A percentile compares a stretch with the other conserved stretches of the same genome.
Conservation (phyloP, 140 eudicot species). For the Anethum foeniculum region DNA sequence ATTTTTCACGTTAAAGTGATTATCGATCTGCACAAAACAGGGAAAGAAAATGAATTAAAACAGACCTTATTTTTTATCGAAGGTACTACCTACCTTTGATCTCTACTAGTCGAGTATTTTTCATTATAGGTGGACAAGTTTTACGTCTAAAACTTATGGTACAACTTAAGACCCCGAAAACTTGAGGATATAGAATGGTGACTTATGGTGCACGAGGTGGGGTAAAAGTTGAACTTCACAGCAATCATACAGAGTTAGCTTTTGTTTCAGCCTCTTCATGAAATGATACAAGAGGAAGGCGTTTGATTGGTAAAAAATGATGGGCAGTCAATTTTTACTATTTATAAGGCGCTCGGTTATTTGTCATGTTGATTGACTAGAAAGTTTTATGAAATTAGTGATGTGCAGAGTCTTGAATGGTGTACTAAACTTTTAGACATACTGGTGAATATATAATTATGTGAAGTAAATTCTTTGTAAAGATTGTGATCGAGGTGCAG, state of each 20-base stretch:
- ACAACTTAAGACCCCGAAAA: no score
- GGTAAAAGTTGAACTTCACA: not conserved
- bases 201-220: not conserved
- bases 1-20: not conserved
- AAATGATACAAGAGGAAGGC: not conserved
- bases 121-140: no score
- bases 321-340: conserved; percentile 3
- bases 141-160: no score
- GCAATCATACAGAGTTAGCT: not conserved
- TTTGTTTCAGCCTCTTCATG: not conserved
- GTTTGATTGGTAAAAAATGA: not conserved
- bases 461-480: not conserved
- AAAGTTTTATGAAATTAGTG: not conserved
- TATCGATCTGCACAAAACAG: no score
- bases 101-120: no score
- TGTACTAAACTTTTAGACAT: not conserved
- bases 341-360: not conserved
- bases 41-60: no score
- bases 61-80: no score
- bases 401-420: not conserved
- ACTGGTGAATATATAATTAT: not conserved
- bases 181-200: no score
- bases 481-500: not conserved
- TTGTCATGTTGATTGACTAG: not conserved
- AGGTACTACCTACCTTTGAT: no score